Evolutionary conservation across 345 rosid species (phyloP), one percentile per base, ranked within the genome.

Genomic region (Citropsis articulata): DNA sequence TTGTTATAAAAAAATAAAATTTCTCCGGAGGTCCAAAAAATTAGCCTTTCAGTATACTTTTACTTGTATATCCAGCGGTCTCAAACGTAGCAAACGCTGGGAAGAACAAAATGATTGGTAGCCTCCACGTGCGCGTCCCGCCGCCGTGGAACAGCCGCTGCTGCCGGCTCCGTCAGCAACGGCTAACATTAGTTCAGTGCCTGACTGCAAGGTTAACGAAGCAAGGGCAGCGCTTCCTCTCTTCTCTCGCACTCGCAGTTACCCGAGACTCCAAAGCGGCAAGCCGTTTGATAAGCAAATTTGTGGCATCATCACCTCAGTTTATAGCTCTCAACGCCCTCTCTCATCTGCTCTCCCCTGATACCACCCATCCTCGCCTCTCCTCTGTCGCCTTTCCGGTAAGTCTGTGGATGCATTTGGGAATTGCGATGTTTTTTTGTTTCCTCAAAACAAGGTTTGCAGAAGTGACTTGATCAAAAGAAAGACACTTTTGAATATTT

Each of bases 251-350:
- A 4, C 50, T 45, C 1, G 18, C 18, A 1, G 84, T 78, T 45
- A 60, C 80, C 18, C 85, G 86, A 80, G 97, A 89, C 69, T 72
- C 83, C 3, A 75, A 89, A 13, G 84, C 90, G 10, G 77, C 86
- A 28, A 81, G 79, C 75, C 89, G 92, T 10, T 78, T 90, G 84
- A 89, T 92, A 8, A 88, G 85, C 88, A 95, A 92, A 81, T 95
- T 95, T 75, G 92, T 91, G 8, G 89, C 92, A 30, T 83, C 91
- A 13, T 89, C 93, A 0, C 91, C 98, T 4, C 90, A 92, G 85
- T 85, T 90, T 64, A 60, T 88, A 6, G 83, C 93, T 66, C 93
- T 95, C 31, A 89, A 90, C 78, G 92, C 93, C 27, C 94, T 93
- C 76, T 88, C 96, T 68, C 91, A 90, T 82, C 89, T 93, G 27